phyloP scores from a whole-genome alignment of 2,329 filamentous ascomycete genomes.

The Ilyonectria sp. region DNA sequence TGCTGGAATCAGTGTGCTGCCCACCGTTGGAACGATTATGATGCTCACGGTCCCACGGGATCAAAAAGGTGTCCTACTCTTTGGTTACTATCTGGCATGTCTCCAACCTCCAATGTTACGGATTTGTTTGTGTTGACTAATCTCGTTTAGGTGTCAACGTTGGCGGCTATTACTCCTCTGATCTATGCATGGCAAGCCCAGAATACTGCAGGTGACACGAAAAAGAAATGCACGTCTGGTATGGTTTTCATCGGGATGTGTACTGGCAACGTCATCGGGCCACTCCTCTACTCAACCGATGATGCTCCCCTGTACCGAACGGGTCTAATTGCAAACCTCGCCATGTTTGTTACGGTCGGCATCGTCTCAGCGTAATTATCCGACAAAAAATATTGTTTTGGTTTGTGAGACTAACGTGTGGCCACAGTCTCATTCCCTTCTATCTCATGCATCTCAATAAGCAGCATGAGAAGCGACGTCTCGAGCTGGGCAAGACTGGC shows the following conservation, averaged over 20 bases:
- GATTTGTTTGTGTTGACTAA: too few relatives aligned
- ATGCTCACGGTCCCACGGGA: constrained; percentile 63
- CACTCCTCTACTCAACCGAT: constrained; percentile 66
- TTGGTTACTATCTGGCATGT: constrained; percentile 64
- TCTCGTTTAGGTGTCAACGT: too few relatives aligned
- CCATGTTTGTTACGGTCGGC: constrained; percentile 70
- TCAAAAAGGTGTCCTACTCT: constrained; percentile 63
- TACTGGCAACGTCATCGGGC: constrained; percentile 73
- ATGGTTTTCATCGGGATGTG: constrained; percentile 71
- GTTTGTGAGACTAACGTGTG: not conserved
- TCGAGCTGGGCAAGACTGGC: constrained; percentile 69
- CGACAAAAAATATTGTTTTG: not conserved
- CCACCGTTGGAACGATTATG: constrained; percentile 62
- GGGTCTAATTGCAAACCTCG: constrained; percentile 70
- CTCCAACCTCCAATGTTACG: too few relatives aligned
- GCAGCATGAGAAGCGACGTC: constrained; percentile 66
- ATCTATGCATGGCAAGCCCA: constrained; percentile 68
- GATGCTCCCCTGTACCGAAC: constrained; percentile 55
- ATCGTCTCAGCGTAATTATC: constrained; percentile 52
- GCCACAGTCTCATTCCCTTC: constrained; percentile 46
- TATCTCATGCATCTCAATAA: constrained; percentile 68
- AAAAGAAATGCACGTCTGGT: constrained; percentile 73
- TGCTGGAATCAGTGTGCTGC: constrained; percentile 65
- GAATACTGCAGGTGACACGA: constrained; percentile 74
- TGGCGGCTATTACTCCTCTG: constrained; percentile 49